Conservation (phyloP, 2,329 filamentous ascomycete genomes). For the Aureobasidium sp. region DNA sequence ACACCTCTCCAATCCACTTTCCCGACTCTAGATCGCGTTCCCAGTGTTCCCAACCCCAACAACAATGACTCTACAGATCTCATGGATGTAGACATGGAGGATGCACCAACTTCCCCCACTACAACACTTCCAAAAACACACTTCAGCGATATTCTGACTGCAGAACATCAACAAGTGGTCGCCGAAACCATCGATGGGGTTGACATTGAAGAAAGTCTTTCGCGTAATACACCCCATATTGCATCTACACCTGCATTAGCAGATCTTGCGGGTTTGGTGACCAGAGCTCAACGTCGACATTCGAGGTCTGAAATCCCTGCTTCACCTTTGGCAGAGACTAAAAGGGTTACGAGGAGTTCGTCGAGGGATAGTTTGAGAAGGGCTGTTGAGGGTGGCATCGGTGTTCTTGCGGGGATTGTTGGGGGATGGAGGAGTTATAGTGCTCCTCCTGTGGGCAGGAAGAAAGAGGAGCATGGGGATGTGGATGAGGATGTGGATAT, state of each 20-base stretch:
- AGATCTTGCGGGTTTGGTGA: not conserved
- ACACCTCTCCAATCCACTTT: conserved; percentile 14
- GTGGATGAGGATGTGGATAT: not conserved
- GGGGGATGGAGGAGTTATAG: not conserved
- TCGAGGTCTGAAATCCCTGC: not conserved
- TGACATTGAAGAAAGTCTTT: not conserved
- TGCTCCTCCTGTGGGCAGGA: not conserved
- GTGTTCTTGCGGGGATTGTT: not conserved
- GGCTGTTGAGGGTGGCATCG: not conserved
- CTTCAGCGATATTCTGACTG: conserved; percentile 22
- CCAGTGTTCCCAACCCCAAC: not conserved
- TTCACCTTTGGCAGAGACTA: not conserved
- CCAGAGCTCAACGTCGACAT: not conserved
- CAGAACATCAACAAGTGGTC: conserved; percentile 1
- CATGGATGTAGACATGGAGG: not conserved
- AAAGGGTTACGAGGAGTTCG: not conserved
- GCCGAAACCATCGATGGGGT: conserved; percentile 8
- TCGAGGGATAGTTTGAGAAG: not conserved
- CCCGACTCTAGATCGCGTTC: not conserved
- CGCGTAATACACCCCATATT: not conserved
- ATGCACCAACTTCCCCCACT: not conserved
- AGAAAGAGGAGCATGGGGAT: not conserved
- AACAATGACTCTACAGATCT: not conserved
- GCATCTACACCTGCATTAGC: not conserved
- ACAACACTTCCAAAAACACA: conserved; percentile 15